Conservation (phyloP, 169 alveolate genomes). For the Cryptosporidium sp. region DNA sequence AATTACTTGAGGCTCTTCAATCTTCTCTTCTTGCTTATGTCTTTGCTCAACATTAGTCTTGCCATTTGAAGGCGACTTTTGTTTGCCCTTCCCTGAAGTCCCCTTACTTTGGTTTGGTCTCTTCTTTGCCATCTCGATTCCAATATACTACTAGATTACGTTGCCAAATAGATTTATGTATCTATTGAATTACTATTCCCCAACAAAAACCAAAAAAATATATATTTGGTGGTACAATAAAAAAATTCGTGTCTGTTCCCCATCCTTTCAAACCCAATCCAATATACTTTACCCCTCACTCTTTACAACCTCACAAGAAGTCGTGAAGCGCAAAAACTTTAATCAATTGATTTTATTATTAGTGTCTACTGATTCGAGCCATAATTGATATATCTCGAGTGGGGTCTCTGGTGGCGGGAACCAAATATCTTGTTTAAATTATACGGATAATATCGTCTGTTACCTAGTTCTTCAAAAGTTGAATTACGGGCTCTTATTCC, state of each 20-base stretch:
- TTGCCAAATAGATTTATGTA: conserved; percentile 20
- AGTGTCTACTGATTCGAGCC: conserved; percentile 76
- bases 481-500: neutral
- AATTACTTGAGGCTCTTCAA: conserved; percentile 36
- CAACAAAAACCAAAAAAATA: conserved; percentile 28
- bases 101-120: conserved; percentile 64
- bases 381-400: conserved; percentile 25
- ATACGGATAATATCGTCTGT: neutral
- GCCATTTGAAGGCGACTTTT: conserved; percentile 23
- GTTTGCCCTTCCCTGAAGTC: conserved; percentile 63
- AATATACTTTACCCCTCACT: conserved; percentile 55
- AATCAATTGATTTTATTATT: conserved; percentile 66
- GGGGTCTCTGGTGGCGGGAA: conserved; percentile 47
- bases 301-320: conserved; percentile 45
- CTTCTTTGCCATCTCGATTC: conserved; percentile 52
- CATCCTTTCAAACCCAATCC: neutral
- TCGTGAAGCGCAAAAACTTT: conserved; percentile 62
- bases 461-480: too few relatives aligned
- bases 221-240: conserved; percentile 33
- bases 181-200: conserved; percentile 14
- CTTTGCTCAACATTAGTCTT: neutral
- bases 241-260: conserved; percentile 33
- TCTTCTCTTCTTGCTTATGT: conserved; percentile 3
- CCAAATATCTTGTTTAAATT: neutral
- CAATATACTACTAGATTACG: neutral